A percentile compares a stretch with the other conserved stretches of the same genome.
phyloP scores from a whole-genome alignment of 331 rosid species.

The Malus hybrid region DNA sequence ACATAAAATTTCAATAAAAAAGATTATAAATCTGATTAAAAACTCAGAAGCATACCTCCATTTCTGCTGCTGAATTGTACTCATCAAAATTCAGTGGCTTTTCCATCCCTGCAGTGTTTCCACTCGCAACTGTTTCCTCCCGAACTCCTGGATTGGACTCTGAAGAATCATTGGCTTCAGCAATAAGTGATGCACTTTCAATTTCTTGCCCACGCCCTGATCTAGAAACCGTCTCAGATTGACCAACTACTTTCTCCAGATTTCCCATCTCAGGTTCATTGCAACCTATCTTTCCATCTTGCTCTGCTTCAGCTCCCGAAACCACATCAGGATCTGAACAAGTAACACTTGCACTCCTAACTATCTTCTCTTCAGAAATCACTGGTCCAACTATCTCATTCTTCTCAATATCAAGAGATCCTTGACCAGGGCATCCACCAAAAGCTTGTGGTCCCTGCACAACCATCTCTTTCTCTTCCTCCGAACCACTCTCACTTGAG shows the following conservation, averaged over 20 bases:
- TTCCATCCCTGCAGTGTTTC: constrained; percentile 17
- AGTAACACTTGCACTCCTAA: constrained; percentile 10
- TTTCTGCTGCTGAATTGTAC: constrained; percentile 29
- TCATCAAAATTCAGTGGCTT: constrained; percentile 28
- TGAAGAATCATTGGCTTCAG: constrained; percentile 33
- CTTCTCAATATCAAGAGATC: constrained; percentile 4
- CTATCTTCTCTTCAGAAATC: constrained; percentile 13
- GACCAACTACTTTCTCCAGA: constrained; percentile 15
- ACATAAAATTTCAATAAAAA: neutral
- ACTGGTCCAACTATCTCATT: constrained; percentile 16
- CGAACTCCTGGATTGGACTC: constrained; percentile 24
- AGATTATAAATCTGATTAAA: neutral
- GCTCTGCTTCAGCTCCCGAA: constrained; percentile 24
- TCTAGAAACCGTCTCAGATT: constrained; percentile 8
- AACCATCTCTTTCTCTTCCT: constrained; percentile 61
- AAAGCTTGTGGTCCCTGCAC: constrained; percentile 25
- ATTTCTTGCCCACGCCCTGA: constrained; percentile 17
- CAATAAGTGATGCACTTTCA: constrained; percentile 9
- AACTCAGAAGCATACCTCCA: constrained; percentile 36
- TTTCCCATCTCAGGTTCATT: constrained; percentile 20
- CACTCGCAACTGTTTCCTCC: constrained; percentile 34
- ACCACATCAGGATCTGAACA: constrained; percentile 20
- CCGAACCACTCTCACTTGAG: constrained; percentile 61
- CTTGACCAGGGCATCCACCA: constrained; percentile 17
- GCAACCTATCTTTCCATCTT: constrained; percentile 23